Evolutionary conservation across 2,329 filamentous ascomycete genomes (phyloP).

Genomic region (Talaromyces amestolkiae): DNA sequence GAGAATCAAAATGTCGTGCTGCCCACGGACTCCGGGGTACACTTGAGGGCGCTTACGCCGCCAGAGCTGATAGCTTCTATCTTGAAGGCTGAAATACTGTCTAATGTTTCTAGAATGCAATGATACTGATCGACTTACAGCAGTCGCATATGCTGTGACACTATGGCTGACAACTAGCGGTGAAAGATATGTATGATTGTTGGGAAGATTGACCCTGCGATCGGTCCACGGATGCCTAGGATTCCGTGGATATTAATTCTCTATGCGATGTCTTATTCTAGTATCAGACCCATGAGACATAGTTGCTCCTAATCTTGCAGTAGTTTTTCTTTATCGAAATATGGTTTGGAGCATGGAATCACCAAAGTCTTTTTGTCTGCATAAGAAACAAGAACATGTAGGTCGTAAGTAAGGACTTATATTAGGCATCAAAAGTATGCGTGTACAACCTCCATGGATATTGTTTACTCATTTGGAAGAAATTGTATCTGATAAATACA

Average conservation of each 20-base stretch:
- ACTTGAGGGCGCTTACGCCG: background rate
- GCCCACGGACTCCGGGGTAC: background rate
- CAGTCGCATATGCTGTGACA: background rate
- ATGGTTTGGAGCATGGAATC: too few relatives aligned
- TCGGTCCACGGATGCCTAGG: background rate
- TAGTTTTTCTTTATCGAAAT: too few relatives aligned
- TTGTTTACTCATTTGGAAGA: too few relatives aligned
- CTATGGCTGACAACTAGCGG: background rate
- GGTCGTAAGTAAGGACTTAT: too few relatives aligned
- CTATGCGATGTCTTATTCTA: background rate
- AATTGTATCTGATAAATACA: too few relatives aligned
- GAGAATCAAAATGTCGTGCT: background rate
- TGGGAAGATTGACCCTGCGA: background rate
- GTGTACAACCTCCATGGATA: too few relatives aligned
- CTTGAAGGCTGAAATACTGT: background rate
- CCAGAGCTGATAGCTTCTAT: background rate
- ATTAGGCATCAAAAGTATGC: too few relatives aligned
- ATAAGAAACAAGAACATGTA: too few relatives aligned
- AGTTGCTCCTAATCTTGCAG: too few relatives aligned
- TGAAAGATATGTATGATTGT: background rate
- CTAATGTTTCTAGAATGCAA: background rate
- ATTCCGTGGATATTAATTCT: background rate
- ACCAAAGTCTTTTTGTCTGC: too few relatives aligned
- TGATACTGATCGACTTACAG: background rate
- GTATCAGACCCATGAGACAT: too few relatives aligned